A percentile compares a stretch with the other conserved stretches of the same genome.
phyloP scores from a whole-genome alignment of 2,329 filamentous ascomycete genomes.

The Ceratocystis lukuohia region DNA sequence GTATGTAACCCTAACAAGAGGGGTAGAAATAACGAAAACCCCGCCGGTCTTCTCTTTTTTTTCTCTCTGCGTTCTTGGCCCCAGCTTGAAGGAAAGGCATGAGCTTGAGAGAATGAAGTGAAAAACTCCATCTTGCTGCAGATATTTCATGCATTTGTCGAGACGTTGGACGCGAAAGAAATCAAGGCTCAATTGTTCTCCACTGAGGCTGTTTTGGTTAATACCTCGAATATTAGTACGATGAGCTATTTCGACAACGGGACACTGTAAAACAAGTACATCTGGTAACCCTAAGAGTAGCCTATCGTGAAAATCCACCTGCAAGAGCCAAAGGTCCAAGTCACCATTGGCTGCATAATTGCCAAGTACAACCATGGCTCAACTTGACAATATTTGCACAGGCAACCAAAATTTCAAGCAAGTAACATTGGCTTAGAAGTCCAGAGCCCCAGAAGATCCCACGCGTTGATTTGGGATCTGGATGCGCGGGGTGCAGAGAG shows the following conservation, averaged over 20 bases:
- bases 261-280: not conserved
- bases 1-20: slow-evolving; percentile 2
- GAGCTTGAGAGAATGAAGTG: not conserved
- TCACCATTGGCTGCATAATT: too few species aligned
- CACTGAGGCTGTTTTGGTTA: not conserved
- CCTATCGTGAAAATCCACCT: not conserved
- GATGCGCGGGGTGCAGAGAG: too few species aligned
- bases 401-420: too few species aligned
- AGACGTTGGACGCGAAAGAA: not conserved
- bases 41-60: not conserved
- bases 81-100: not conserved
- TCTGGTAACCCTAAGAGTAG: not conserved
- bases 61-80: too few species aligned
- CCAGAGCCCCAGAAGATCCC: too few species aligned
- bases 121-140: not conserved
- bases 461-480: too few species aligned
- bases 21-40: not conserved
- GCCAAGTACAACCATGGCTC: too few species aligned
- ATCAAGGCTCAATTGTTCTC: not conserved
- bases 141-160: not conserved
- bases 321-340: too few species aligned
- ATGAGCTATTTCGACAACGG: not conserved
- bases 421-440: too few species aligned
- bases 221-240: not conserved
- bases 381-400: too few species aligned